Base-by-base conservation (phyloP, 2,329 filamentous ascomycete genomes). In the Pseudogymnoascus pannorum region DNA sequence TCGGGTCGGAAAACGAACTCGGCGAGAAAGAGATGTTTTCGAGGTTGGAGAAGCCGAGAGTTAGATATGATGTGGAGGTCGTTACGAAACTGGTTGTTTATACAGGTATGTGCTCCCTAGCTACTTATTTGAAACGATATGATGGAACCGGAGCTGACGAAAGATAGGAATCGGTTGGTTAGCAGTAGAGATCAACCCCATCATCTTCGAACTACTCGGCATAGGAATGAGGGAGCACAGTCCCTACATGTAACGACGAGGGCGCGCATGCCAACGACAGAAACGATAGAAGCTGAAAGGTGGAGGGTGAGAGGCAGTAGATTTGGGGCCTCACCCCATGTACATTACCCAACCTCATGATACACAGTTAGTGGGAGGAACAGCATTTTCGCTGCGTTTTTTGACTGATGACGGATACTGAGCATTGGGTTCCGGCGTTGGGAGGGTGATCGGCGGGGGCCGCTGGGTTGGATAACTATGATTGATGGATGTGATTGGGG, bases 41-140 rank as follows among this genome's bases (percentile, higher is more conserved):
- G 48, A 85, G 82, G 71, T 80, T 97, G 61, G 87, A 92, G 65
- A 91, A 88, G 75, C 92, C 94, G 57, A 85, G 94, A 67, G 92
- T 97, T 63, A 82, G 92, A 68, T 99, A 97, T 71, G 94, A 99
- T 75, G 93, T 97, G n/a, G 94, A 99, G 75, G 93, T 99, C 38
- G 89, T 99, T 36, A 97, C 94, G 4, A 97, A 97, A 76, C 75
- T 99, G 64, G 89, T 99, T 68, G 91, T 99, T 22, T 99, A 99
- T 77, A 83, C 88, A 63, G 94, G 93, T 91, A 77, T 74, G 86
- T 76, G 14, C 44, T 57, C 5, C 8, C n/a, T 57, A 16, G 31
- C 11, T 22, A 16, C 6, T 7, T 26, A 57, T 16, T 14, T 38
- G 20, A 5, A 29, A 9, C 5, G 20, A n/a, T 38, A 54, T 36